phyloP scores from a whole-genome alignment of 305 asterid species.

The Galium porrigens region DNA sequence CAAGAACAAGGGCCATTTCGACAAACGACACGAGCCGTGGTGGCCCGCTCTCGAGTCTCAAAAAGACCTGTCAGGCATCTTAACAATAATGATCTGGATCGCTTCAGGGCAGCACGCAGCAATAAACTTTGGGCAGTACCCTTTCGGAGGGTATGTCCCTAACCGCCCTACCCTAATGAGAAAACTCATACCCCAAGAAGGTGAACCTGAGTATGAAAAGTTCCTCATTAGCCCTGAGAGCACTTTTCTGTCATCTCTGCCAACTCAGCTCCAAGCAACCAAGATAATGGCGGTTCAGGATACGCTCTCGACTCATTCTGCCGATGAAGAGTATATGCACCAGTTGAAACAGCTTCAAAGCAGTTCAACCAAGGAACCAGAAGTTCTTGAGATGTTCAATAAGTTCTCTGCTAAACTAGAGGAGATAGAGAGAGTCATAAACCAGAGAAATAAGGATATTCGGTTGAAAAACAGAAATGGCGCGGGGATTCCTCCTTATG shows the following conservation, averaged over 20 bases:
- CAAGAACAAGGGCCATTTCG: constrained; percentile 47
- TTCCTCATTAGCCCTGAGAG: constrained; percentile 49
- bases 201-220: constrained; percentile 38
- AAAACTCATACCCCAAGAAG: constrained; percentile 39
- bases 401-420: constrained; percentile 38
- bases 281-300: constrained; percentile 78
- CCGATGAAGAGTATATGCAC: constrained; percentile 60
- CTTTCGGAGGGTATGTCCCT: constrained; percentile 62
- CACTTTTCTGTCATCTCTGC: constrained; percentile 65
- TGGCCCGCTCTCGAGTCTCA: constrained; percentile 57
- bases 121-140: constrained; percentile 71
- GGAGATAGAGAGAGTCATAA: constrained; percentile 46
- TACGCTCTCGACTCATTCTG: constrained; percentile 59
- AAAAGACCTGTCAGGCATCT: constrained; percentile 44
- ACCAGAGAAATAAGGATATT: constrained; percentile 39
- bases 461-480: constrained; percentile 47
- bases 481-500: constrained; percentile 72
- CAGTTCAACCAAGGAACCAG: constrained; percentile 36
- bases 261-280: constrained; percentile 70
- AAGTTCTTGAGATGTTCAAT: constrained; percentile 37
- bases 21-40: constrained; percentile 61
- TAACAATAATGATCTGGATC: constrained; percentile 55
- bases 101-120: constrained; percentile 83
- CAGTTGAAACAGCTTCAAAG: constrained; percentile 53
- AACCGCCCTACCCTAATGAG: constrained; percentile 67